Evolutionary conservation across 169 alveolate genomes (phyloP), one percentile per base, ranked within the genome.

Genomic region (Pseudocohnilembus persalinus): DNA sequence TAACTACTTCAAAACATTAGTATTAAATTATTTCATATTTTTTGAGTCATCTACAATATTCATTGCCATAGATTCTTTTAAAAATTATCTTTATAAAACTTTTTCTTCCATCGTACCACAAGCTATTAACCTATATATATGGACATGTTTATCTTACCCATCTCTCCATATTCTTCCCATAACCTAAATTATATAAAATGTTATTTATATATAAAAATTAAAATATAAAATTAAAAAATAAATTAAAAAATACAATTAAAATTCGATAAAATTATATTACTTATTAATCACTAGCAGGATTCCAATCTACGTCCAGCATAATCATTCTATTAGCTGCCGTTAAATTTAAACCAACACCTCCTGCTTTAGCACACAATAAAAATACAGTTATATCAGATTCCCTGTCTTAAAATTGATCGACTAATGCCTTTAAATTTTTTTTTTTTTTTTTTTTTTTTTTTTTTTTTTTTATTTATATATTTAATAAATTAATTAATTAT

Each of bases 91-190:
- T 90, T 96, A 97, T 89, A 98, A 97, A 49, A 99, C 98, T 89
- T 98, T 98, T 93, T 99, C 99, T 87, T 99, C 99, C 49, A 98
- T 96, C 29, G 99, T 98, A 33, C 99, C 99, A n/a, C 98, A 98
- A 32, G 99, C 91, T 74, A 98, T 96, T 33, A 99, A 93, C 88
- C 99, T 86, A 88, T 98, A 99, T 31, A 98, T 98, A 92, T 96
- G 97, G 87, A 99, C 99, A 29, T 93, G 91, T 89, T 98, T 97
- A 81, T 96, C 97, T 86, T 99, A 99, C 28, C 99, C 99, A 73
- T 98, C 99, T 89, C 99, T 93, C 99, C 99, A 98, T 0, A 98
- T 98, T 31, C 99, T 95, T 20, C 99, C 99, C 84, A 98, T 94
- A 24, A 99, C 99, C 89, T 96, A 88, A 49, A 49, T 4, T 11